phyloP scores from a whole-genome alignment of 495 filamentous ascomycete species.

The Penicillium manginii region DNA sequence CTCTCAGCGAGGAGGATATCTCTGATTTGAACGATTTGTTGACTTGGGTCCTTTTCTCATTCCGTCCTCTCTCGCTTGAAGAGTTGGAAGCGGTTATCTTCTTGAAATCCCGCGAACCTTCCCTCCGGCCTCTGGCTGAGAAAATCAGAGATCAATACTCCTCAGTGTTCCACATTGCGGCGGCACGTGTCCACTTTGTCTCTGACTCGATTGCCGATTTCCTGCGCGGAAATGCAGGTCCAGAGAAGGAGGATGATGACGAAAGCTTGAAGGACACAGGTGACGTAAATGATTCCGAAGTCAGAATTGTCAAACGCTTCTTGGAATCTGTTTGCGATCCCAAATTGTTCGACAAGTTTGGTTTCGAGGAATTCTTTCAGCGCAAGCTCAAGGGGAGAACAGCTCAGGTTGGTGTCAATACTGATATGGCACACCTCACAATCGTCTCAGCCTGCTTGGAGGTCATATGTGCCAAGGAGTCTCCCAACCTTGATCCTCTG shows the following conservation, averaged over 20 bases:
- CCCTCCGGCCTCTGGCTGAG: slow-evolving; percentile 20
- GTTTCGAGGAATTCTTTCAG: slow-evolving; percentile 26
- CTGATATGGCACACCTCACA: slow-evolving; percentile 12
- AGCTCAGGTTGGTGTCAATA: slow-evolving; percentile 13
- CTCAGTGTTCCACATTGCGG: slow-evolving; percentile 12
- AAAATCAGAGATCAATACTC: slow-evolving; percentile 22
- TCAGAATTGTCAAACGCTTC: slow-evolving; percentile 22
- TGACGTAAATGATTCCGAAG: slow-evolving; percentile 18
- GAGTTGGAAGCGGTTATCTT: slow-evolving; percentile 21
- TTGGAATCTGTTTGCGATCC: slow-evolving; percentile 23
- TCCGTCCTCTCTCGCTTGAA: background rate
- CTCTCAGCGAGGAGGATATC: slow-evolving; percentile 24
- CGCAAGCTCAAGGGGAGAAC: slow-evolving; percentile 21
- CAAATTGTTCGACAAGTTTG: slow-evolving; percentile 23
- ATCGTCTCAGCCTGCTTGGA: slow-evolving; percentile 12
- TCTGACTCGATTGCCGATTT: slow-evolving; percentile 22
- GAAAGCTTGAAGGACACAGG: slow-evolving; percentile 3
- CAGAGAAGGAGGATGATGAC: background rate
- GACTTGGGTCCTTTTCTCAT: slow-evolving; percentile 14
- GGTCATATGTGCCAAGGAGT: background rate
- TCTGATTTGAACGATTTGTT: slow-evolving; percentile 23
- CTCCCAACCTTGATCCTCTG: background rate
- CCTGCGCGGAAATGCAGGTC: slow-evolving; percentile 2
- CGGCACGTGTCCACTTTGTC: slow-evolving; percentile 10
- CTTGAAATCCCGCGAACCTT: slow-evolving; percentile 18